Evolutionary conservation across 1,139 yeast species (phyloP).

Genomic region (Geotrichum klebahnii): DNA sequence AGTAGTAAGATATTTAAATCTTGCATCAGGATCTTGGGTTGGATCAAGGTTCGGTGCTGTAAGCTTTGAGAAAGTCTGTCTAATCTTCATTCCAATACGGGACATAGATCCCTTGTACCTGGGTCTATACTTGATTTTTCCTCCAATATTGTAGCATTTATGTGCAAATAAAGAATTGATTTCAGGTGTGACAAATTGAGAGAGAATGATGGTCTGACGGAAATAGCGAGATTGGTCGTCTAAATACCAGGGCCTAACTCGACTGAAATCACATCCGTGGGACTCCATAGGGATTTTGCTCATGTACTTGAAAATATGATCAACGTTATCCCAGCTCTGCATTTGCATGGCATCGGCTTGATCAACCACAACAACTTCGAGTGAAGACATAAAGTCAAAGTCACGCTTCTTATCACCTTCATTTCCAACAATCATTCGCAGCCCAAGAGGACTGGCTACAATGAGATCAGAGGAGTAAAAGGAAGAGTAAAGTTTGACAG

Average conservation of each 20-base stretch:
- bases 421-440: conserved; percentile 70
- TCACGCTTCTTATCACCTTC: conserved; percentile 39
- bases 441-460: conserved; percentile 88
- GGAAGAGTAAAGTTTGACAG: conserved; percentile 76
- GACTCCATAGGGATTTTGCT: conserved; percentile 75
- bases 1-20: conserved; percentile 77
- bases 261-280: conserved; percentile 81
- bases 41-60: conserved; percentile 36
- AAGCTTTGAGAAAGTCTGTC: conserved; percentile 61
- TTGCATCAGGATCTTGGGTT: conserved; percentile 61
- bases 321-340: conserved; percentile 91
- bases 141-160: conserved; percentile 59
- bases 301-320: conserved; percentile 60
- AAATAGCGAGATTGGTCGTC: conserved; percentile 73
- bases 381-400: conserved; percentile 76
- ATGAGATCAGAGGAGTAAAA: conserved; percentile 83
- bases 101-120: conserved; percentile 40
- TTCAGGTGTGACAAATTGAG: conserved; percentile 75
- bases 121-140: conserved; percentile 49
- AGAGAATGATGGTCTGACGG: conserved; percentile 73
- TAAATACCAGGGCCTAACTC: conserved; percentile 88
- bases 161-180: conserved; percentile 62
- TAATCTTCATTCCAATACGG: conserved; percentile 52
- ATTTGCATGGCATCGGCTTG: conserved; percentile 81
- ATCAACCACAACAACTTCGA: conserved; percentile 76